Conservation (phyloP, 148 eudicot species). For the Gaultheria prostrata region DNA sequence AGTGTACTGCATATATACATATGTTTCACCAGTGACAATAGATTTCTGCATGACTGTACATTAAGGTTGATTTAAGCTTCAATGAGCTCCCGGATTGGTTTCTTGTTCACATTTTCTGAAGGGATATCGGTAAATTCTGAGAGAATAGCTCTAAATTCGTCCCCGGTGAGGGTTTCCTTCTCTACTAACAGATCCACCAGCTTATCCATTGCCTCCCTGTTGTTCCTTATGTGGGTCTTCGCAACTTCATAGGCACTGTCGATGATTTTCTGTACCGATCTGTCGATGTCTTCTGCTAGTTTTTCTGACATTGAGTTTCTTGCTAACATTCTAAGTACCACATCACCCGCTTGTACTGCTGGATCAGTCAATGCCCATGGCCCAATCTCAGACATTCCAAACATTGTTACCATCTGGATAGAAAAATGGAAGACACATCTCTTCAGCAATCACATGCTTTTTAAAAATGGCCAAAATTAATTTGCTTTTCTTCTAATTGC, state of each 20-base stretch:
- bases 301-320: conserved; percentile 85
- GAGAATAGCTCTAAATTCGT: conserved; percentile 69
- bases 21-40: neutral
- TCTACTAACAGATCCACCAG: conserved; percentile 70
- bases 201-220: conserved; percentile 73
- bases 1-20: neutral
- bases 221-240: conserved; percentile 55
- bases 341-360: conserved; percentile 61
- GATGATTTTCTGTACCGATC: conserved; percentile 45
- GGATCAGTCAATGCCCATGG: conserved; percentile 80
- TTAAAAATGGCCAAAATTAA: neutral
- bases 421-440: neutral
- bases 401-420: conserved; percentile 71
- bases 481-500: neutral
- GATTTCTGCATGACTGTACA: neutral
- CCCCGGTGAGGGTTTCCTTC: conserved; percentile 69
- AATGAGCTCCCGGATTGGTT: conserved; percentile 50
- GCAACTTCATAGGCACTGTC: conserved; percentile 64
- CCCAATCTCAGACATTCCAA: conserved; percentile 84
- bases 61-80: conserved; percentile 37
- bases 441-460: neutral
- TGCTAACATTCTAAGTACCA: conserved; percentile 75
- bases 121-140: conserved; percentile 55
- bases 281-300: conserved; percentile 78
- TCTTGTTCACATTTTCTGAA: conserved; percentile 15